Conservation (phyloP, 2,329 filamentous ascomycete species). For the Diaporthe capsici region DNA sequence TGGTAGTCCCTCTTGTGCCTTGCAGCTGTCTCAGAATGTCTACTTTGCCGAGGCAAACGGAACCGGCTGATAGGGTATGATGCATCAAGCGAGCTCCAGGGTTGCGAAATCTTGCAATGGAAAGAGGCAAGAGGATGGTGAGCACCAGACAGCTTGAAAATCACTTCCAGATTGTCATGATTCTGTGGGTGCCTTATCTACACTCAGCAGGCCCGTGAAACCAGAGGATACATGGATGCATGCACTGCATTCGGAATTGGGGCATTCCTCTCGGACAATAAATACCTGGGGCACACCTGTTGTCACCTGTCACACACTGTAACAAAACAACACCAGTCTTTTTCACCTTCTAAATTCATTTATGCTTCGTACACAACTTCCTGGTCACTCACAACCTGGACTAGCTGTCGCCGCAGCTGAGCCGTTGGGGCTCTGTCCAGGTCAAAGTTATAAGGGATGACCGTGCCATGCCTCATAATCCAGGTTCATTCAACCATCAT, state of each 20-base stretch:
- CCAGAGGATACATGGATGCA: background rate
- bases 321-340: constrained; percentile 35
- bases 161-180: background rate
- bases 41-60: background rate
- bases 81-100: background rate
- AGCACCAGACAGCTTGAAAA: background rate
- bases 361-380: constrained; percentile 41
- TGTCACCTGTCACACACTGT: background rate
- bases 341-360: constrained; percentile 40
- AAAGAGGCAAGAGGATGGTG: background rate
- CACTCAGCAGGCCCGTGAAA: background rate
- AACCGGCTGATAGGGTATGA: too few species aligned
- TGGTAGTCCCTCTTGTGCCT: background rate
- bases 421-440: background rate
- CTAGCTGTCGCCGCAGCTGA: constrained; percentile 25
- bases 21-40: background rate
- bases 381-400: constrained; percentile 9
- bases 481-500: constrained; percentile 26
- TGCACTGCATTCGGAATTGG: background rate
- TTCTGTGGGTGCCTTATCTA: background rate
- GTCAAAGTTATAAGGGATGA: constrained; percentile 9
- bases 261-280: background rate
- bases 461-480: constrained; percentile 20
- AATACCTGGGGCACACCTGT: background rate
- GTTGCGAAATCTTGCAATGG: background rate